Percentiles rank a stretch among this genome's conserved stretches.
phyloP scores from a whole-genome alignment of 73 alveolate genomes.

The Tetrahymena malaccensis region DNA sequence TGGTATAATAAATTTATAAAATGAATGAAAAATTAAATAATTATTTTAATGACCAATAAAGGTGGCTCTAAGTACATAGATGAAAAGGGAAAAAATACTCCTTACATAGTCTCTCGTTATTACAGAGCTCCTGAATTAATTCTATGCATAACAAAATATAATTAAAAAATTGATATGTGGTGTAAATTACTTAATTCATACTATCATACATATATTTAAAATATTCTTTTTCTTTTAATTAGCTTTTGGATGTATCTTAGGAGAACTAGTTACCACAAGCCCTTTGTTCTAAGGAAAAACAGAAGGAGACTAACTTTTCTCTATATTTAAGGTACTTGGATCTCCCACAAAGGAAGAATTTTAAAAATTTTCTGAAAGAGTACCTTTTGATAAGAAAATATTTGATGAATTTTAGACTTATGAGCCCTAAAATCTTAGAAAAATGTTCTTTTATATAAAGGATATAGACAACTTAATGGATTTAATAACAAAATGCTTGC shows the following conservation, averaged over 20 bases:
- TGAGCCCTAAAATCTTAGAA: slow-evolving; percentile 12
- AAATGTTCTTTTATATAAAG: slow-evolving; percentile 22
- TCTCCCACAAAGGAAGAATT: slow-evolving; percentile 25
- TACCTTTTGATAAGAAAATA: slow-evolving; percentile 19
- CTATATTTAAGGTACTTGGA: slow-evolving; percentile 52
- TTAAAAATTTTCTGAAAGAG: slow-evolving; percentile 2
- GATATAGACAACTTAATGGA: slow-evolving; percentile 34
- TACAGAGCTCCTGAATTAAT: slow-evolving; percentile 65
- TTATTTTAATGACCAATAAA: background rate
- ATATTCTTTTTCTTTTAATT: background rate
- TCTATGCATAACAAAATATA: slow-evolving; percentile 53
- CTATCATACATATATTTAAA: no score
- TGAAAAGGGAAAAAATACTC: slow-evolving; percentile 13
- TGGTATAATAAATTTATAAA: background rate
- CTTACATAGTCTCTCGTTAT: slow-evolving; percentile 59
- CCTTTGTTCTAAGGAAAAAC: slow-evolving; percentile 67
- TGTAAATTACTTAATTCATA: background rate
- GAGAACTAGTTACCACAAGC: slow-evolving; percentile 48
- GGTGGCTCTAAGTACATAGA: slow-evolving; percentile 24
- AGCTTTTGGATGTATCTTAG: slow-evolving; percentile 65
- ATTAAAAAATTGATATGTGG: slow-evolving; percentile 57
- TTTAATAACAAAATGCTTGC: background rate
- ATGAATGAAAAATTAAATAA: background rate
- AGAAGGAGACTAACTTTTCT: slow-evolving; percentile 53
- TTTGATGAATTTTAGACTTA: slow-evolving; percentile 6